Conservation (phyloP, 805 yeast genomes). For the Cyberlindnera mississippiensis region DNA sequence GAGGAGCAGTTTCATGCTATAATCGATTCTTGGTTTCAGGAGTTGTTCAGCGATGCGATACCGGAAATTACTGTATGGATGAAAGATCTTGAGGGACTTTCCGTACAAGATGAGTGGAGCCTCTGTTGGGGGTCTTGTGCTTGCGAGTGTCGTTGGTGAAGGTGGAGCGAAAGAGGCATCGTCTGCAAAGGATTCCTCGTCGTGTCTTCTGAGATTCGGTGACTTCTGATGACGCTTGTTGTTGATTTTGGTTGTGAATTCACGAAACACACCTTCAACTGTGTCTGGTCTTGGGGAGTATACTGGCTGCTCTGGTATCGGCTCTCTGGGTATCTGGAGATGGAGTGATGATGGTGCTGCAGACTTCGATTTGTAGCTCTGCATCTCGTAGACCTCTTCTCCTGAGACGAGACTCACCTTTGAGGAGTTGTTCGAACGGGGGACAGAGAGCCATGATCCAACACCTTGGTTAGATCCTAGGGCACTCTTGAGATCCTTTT, state of each 20-base stretch:
- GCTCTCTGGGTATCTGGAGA: slow-evolving; percentile 3
- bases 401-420: slow-evolving; percentile 3
- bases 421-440: slow-evolving; percentile 7
- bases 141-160: not conserved
- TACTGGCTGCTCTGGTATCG: not conserved
- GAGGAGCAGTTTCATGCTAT: slow-evolving; percentile 38
- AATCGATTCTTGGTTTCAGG: slow-evolving; percentile 30
- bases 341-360: not conserved
- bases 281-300: slow-evolving; percentile 10
- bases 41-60: slow-evolving; percentile 30
- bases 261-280: slow-evolving; percentile 15
- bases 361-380: slow-evolving; percentile 1
- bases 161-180: not conserved
- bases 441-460: slow-evolving; percentile 21
- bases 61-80: slow-evolving; percentile 37
- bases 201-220: slow-evolving; percentile 1
- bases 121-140: not conserved
- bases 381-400: slow-evolving; percentile 8
- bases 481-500: slow-evolving; percentile 22
- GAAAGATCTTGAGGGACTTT: slow-evolving; percentile 37
- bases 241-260: slow-evolving; percentile 13
- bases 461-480: slow-evolving; percentile 11
- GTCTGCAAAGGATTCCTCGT: not conserved
- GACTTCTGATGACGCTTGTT: slow-evolving; percentile 8
- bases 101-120: slow-evolving; percentile 37